Conservation (phyloP, 805 yeast genomes). For the Lachancea waltii region DNA sequence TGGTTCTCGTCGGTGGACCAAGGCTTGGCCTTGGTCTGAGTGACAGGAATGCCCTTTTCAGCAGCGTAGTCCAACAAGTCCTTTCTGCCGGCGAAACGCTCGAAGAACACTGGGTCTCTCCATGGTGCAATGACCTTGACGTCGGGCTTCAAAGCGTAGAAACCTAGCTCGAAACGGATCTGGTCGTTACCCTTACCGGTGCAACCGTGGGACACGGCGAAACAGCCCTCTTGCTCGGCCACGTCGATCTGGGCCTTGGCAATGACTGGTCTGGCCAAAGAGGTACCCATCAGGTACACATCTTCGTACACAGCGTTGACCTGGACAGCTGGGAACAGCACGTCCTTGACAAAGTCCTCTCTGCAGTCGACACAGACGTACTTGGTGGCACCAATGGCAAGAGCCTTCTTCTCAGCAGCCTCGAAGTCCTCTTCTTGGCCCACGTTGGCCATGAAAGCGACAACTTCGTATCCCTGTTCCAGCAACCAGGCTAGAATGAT, state of each 20-base stretch:
- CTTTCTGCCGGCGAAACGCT: conserved; percentile 96
- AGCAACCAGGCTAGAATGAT: conserved; percentile 96
- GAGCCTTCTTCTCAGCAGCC: conserved; percentile 93
- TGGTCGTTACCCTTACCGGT: conserved; percentile 99
- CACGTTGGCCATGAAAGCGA: conserved; percentile 96
- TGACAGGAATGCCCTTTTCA: conserved; percentile 83
- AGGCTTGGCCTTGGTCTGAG: conserved; percentile 98
- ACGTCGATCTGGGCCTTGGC: conserved; percentile 97
- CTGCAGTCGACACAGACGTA: conserved; percentile 92
- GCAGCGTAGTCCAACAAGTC: conserved; percentile 93
- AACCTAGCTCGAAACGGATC: conserved; percentile 94
- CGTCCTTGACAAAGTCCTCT: conserved; percentile 88
- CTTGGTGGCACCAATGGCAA: conserved; percentile 95
- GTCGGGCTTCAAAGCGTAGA: conserved; percentile 97
- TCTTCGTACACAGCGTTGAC: conserved; percentile 97
- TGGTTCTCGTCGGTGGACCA: conserved; percentile 99
- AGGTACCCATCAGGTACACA: conserved; percentile 92
- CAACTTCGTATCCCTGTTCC: conserved; percentile 96
- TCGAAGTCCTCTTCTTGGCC: conserved; percentile 99
- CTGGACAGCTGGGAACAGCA: conserved; percentile 93
- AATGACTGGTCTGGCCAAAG: conserved; percentile 97
- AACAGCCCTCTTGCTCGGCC: conserved; percentile 96
- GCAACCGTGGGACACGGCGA: conserved; percentile 98
- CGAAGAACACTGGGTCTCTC: conserved; percentile 94
- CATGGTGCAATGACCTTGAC: conserved; percentile 97